A percentile compares a stretch with the other conserved stretches of the same genome.
These are phyloP conservation scores for Dioszegia crocea DNA, from an alignment of 768 basidiomycete genomes.

Conservation along the genomic window DNA sequence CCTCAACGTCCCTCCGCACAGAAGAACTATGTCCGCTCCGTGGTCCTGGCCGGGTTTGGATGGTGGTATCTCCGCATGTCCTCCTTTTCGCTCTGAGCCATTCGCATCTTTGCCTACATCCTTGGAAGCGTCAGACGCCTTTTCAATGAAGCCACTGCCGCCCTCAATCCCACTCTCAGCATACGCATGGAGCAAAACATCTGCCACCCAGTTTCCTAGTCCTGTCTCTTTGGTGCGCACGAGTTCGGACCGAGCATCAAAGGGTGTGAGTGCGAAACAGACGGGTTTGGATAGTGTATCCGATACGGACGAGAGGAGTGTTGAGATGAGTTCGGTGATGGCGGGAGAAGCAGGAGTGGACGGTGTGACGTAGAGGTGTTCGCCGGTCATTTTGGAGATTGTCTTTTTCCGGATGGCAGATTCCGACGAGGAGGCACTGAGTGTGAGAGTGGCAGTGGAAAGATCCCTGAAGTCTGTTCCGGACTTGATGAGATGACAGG, in stretches of 20 bases:
- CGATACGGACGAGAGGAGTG: constrained; percentile 65
- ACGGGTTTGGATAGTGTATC: constrained; percentile 69
- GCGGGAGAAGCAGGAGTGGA: constrained; percentile 58
- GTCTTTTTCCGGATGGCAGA: constrained; percentile 65
- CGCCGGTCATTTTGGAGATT: constrained; percentile 60
- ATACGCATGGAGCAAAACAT: constrained; percentile 72
- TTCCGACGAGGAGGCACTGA: constrained; percentile 57
- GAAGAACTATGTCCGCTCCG: constrained; percentile 75
- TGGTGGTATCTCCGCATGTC: constrained; percentile 23
- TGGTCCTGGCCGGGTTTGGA: constrained; percentile 21
- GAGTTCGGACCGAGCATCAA: constrained; percentile 71
- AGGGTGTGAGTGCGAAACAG: constrained; percentile 62
- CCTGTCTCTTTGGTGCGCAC: constrained; percentile 70
- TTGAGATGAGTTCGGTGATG: constrained; percentile 61
- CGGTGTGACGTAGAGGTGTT: constrained; percentile 62
- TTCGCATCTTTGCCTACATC: constrained; percentile 32
- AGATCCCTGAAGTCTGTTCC: constrained; percentile 86
- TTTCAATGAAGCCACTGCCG: constrained; percentile 9
- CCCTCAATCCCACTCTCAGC: constrained; percentile 44
- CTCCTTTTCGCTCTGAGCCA: constrained; percentile 23
- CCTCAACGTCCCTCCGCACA: constrained; percentile 76
- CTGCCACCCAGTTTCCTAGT: constrained; percentile 69
- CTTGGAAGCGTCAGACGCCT: constrained; percentile 64
- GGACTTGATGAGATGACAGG: constrained; percentile 61
- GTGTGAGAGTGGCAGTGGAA: constrained; percentile 66